A percentile compares a stretch with the other conserved stretches of the same genome.
Conservation (phyloP, 2,329 filamentous ascomycete genomes). For the Arthrobotrys conoides region DNA sequence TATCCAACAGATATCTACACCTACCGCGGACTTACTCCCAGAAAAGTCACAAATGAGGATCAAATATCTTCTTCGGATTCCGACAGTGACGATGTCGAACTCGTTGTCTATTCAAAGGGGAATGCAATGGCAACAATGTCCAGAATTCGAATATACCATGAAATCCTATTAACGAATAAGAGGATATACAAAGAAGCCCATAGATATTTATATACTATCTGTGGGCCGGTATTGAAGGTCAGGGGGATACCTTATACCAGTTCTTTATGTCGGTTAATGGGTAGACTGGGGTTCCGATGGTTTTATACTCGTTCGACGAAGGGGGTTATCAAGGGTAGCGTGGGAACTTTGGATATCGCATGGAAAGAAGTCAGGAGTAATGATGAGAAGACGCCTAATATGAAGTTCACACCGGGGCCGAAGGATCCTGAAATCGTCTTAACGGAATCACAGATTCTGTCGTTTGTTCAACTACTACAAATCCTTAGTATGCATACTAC, state of each 20-base stretch:
- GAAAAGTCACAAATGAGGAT: not conserved
- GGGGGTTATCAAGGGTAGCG: conserved; percentile 2
- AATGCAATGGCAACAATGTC: conserved; percentile 31
- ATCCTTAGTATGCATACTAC: conserved; percentile 39
- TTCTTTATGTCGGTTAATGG: conserved; percentile 35
- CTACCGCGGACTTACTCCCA: conserved; percentile 7
- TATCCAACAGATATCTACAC: conserved; percentile 30
- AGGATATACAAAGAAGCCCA: conserved; percentile 52
- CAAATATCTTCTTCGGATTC: conserved; percentile 14
- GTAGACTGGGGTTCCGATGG: conserved; percentile 33
- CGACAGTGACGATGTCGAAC: conserved; percentile 34
- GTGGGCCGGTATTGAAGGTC: conserved; percentile 35
- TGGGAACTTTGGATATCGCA: conserved; percentile 24
- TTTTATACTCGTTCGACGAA: conserved; percentile 27
- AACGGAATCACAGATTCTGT: conserved; percentile 21
- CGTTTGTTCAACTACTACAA: conserved; percentile 42
- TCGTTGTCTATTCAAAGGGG: conserved; percentile 20
- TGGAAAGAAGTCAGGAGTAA: conserved; percentile 15
- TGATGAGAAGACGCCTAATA: not conserved
- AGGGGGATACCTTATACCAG: conserved; percentile 41
- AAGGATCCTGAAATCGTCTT: conserved; percentile 39
- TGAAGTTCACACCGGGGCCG: not conserved
- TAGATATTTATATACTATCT: conserved; percentile 36
- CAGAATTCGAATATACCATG: conserved; percentile 31
- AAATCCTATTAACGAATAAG: conserved; percentile 39